Evolutionary conservation across 192 early-diverging fungal genomes (phyloP).

Genomic region (Entomortierella lignicola): DNA sequence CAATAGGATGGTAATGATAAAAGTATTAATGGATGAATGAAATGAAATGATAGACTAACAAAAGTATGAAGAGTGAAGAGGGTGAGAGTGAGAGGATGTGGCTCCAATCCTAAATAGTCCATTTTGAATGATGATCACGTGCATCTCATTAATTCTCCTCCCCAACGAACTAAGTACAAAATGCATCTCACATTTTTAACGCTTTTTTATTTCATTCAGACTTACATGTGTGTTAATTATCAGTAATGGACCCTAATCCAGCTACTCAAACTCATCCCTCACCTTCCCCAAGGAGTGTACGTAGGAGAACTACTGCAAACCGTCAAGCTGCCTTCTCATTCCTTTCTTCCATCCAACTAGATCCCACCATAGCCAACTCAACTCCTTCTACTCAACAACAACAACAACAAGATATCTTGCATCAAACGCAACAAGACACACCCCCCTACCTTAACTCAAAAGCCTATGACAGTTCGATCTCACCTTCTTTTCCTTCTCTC

Average conservation of each 20-base stretch:
- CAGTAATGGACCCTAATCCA: neutral
- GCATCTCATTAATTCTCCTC: no score
- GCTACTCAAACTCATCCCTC: neutral
- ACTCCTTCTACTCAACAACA: no score
- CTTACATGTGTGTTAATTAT: no score
- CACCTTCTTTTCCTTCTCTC: neutral
- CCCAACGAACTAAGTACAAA: no score
- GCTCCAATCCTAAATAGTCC: no score
- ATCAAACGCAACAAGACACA: neutral
- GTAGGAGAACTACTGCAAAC: conserved; percentile 24
- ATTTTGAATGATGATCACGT: neutral
- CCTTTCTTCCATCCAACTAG: conserved; percentile 34
- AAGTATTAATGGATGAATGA: neutral
- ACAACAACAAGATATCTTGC: no score
- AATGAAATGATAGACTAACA: neutral
- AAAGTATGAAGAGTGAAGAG: neutral
- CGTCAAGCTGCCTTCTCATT: conserved; percentile 47
- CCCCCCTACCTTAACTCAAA: neutral
- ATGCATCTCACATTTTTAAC: neutral
- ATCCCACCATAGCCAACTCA: conserved; percentile 9
- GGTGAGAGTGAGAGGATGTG: no score
- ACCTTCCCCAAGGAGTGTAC: neutral
- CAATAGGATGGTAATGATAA: neutral
- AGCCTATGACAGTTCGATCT: neutral
- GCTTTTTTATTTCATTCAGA: neutral